Percentiles rank a stretch among this genome's conserved stretches.
Conservation (phyloP, 768 basidiomycete genomes). For the Russula earlei region DNA sequence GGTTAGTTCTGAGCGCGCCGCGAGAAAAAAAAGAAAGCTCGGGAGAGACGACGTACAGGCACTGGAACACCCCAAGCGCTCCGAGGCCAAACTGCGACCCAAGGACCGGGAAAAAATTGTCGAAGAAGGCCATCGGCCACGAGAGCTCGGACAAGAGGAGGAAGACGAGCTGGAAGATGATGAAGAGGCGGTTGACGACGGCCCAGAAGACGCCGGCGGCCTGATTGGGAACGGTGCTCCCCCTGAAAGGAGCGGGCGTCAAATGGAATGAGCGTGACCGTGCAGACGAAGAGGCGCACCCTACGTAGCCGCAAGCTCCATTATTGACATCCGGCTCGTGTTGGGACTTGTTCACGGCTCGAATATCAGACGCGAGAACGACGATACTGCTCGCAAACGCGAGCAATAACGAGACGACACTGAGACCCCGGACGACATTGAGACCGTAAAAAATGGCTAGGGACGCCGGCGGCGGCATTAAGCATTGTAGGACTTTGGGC, state of each 20-base stretch:
- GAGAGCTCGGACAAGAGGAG: slow-evolving; percentile 78
- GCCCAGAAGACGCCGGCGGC: slow-evolving; percentile 89
- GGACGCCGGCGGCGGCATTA: background rate
- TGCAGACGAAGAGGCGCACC: background rate
- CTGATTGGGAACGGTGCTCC: slow-evolving; percentile 83
- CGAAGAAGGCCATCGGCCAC: slow-evolving; percentile 72
- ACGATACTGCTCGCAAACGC: slow-evolving; percentile 76
- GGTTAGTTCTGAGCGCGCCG: slow-evolving; percentile 10
- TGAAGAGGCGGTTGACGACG: slow-evolving; percentile 77
- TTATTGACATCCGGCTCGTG: slow-evolving; percentile 30
- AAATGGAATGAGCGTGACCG: background rate
- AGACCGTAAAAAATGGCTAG: slow-evolving; percentile 63
- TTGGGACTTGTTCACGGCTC: slow-evolving; percentile 58
- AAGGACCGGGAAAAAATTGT: slow-evolving; percentile 77
- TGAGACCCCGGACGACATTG: slow-evolving; percentile 68
- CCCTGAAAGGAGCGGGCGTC: slow-evolving; percentile 30
- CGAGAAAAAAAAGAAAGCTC: background rate
- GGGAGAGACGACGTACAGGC: slow-evolving; percentile 46
- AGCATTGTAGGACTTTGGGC: background rate
- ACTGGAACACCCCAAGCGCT: slow-evolving; percentile 79
- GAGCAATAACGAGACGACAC: slow-evolving; percentile 68
- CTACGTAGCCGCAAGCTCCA: slow-evolving; percentile 29
- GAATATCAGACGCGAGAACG: slow-evolving; percentile 60
- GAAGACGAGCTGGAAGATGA: slow-evolving; percentile 74
- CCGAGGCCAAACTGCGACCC: slow-evolving; percentile 81